Conservation (phyloP, 1,284 basidiomycete species). For the Trichosporon coremiiforme region DNA sequence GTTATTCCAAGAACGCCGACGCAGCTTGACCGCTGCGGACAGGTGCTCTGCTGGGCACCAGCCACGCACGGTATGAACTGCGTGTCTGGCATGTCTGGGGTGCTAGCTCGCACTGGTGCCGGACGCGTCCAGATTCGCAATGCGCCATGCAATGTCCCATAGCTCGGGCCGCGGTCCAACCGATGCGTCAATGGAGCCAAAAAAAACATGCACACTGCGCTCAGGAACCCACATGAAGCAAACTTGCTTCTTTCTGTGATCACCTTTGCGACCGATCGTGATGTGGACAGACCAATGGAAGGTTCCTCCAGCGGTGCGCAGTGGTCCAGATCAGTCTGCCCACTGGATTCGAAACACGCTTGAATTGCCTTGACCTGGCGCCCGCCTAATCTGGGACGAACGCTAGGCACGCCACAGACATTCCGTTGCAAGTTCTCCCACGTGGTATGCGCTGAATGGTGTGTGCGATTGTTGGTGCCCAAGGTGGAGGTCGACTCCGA, state of each 20-base stretch:
- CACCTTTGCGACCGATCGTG: slow-evolving; percentile 2
- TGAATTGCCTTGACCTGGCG: background rate
- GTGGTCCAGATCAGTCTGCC: background rate
- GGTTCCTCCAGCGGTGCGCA: background rate
- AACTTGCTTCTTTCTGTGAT: background rate
- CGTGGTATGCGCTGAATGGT: too few relatives aligned
- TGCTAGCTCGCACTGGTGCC: background rate
- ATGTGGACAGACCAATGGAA: background rate
- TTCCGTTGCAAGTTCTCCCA: background rate
- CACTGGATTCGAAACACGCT: background rate
- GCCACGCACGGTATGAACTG: background rate
- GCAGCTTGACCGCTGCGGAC: background rate
- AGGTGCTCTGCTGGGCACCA: background rate
- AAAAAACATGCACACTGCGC: background rate
- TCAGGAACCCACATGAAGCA: slow-evolving; percentile 5
- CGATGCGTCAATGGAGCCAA: background rate
- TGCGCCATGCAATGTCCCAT: background rate
- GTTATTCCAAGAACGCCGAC: background rate
- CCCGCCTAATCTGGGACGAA: background rate
- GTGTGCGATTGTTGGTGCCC: background rate
- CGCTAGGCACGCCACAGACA: background rate
- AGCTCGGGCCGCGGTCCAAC: background rate
- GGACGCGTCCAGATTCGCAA: background rate
- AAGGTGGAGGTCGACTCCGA: background rate
- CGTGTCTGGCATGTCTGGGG: too few relatives aligned